These are phyloP conservation scores for Didymella pomorum DNA, from an alignment of 2,329 filamentous ascomycete genomes.

Conservation along the genomic window DNA sequence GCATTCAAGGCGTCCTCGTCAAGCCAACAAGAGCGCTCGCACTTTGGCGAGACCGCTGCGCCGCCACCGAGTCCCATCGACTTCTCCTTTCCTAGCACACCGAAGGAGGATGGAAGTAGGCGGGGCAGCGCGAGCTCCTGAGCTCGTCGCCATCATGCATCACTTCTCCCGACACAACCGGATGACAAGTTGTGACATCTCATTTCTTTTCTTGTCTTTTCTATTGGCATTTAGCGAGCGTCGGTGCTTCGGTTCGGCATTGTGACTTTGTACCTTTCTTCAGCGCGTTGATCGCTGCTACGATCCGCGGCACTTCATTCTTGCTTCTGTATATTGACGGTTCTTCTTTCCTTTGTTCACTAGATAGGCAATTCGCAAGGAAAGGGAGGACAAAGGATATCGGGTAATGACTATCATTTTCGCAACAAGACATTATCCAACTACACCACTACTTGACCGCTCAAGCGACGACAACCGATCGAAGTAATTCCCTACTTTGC, in stretches of 20 bases:
- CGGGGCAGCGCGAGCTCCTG: constrained; percentile 27
- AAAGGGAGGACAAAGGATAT: too few species aligned
- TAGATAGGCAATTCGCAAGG: too few species aligned
- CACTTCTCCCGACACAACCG: too few species aligned
- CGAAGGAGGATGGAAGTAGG: constrained; percentile 33
- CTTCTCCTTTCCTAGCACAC: constrained; percentile 50
- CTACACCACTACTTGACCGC: too few species aligned
- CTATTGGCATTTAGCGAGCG: neutral
- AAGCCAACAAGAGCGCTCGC: constrained; percentile 27
- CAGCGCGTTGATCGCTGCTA: neutral
- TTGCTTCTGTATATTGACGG: neutral
- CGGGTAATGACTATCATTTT: too few species aligned
- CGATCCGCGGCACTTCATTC: neutral
- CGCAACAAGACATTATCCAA: too few species aligned
- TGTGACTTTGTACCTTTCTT: neutral
- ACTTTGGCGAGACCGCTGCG: constrained; percentile 50
- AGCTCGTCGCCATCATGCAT: too few species aligned
- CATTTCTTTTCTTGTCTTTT: neutral
- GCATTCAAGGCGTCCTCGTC: constrained; percentile 49
- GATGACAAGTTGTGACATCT: too few species aligned
- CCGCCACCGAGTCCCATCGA: constrained; percentile 53
- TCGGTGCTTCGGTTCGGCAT: neutral
- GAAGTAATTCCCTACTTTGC: too few species aligned
- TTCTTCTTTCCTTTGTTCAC: neutral
- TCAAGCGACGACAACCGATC: too few species aligned